These are phyloP conservation scores for Eutrema japonicum DNA, from an alignment of 345 rosid species.

Conservation along the genomic window DNA sequence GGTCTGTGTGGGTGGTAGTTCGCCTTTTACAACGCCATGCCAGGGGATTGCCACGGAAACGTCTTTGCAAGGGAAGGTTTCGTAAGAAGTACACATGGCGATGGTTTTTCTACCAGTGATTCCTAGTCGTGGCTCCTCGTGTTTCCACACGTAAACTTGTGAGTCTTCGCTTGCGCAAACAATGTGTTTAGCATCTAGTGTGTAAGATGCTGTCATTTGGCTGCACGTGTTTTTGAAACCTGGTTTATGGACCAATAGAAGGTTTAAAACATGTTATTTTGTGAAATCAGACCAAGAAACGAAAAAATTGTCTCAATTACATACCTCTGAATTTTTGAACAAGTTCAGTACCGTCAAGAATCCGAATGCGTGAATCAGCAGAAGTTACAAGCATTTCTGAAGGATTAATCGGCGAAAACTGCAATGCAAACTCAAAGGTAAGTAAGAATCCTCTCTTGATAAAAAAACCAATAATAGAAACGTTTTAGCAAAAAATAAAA, in stretches of 20 bases:
- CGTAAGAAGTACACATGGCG: slow-evolving; percentile 54
- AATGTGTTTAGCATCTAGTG: slow-evolving; percentile 68
- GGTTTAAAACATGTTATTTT: background rate
- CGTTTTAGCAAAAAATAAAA: background rate
- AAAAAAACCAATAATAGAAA: background rate
- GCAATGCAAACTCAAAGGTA: slow-evolving; percentile 29
- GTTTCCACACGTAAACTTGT: slow-evolving; percentile 81
- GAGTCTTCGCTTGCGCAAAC: slow-evolving; percentile 87
- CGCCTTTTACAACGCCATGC: slow-evolving; percentile 75
- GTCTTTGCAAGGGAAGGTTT: slow-evolving; percentile 76
- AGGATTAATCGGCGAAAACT: slow-evolving; percentile 79
- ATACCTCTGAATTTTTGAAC: slow-evolving; percentile 79
- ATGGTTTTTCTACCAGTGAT: slow-evolving; percentile 51
- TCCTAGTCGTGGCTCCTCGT: slow-evolving; percentile 52
- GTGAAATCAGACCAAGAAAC: background rate
- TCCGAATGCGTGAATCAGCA: slow-evolving; percentile 87
- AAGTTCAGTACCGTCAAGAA: slow-evolving; percentile 66
- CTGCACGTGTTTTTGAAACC: slow-evolving; percentile 82
- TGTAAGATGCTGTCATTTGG: slow-evolving; percentile 88
- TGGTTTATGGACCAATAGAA: slow-evolving; percentile 30
- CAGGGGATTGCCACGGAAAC: slow-evolving; percentile 88
- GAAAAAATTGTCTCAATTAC: background rate
- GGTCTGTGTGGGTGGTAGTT: slow-evolving; percentile 54
- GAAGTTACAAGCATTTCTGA: slow-evolving; percentile 82
- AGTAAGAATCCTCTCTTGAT: slow-evolving; percentile 9